A percentile compares a stretch with the other conserved stretches of the same genome.
Conservation (phyloP, 1,284 basidiomycete species). For the Irpex lacteus region DNA sequence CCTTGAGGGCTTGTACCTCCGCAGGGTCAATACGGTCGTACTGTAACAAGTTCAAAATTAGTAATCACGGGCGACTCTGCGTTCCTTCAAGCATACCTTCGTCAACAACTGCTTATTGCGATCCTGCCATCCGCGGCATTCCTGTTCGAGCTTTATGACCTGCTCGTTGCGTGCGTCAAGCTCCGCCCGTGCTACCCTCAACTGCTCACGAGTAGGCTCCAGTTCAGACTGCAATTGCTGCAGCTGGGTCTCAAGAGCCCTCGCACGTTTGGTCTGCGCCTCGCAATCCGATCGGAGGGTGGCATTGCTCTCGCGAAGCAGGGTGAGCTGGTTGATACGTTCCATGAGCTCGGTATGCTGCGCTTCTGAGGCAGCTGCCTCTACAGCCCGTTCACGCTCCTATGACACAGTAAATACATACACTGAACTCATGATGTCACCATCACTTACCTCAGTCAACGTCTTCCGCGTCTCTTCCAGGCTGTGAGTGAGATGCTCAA, state of each 20-base stretch:
- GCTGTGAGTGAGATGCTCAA: conserved; percentile 69
- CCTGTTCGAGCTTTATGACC: conserved; percentile 72
- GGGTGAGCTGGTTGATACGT: conserved; percentile 84
- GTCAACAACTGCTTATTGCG: conserved; percentile 78
- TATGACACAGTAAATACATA: conserved; percentile 28
- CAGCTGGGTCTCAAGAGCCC: conserved; percentile 65
- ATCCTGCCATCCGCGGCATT: conserved; percentile 83
- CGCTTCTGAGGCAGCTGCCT: conserved; percentile 67
- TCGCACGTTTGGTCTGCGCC: conserved; percentile 59
- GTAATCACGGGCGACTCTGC: neutral
- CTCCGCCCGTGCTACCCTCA: conserved; percentile 69
- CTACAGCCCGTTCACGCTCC: conserved; percentile 77
- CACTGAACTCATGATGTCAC: no score
- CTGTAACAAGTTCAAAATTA: conserved; percentile 32
- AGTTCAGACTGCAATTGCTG: conserved; percentile 60
- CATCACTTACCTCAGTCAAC: conserved; percentile 57
- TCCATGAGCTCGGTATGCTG: conserved; percentile 86
- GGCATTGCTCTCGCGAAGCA: conserved; percentile 86
- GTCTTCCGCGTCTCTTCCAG: conserved; percentile 69
- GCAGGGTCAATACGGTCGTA: conserved; percentile 88
- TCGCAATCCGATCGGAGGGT: conserved; percentile 81
- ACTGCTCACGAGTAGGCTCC: conserved; percentile 75
- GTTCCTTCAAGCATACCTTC: conserved; percentile 47
- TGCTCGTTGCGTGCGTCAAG: conserved; percentile 70
- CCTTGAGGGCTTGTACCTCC: conserved; percentile 80